These are phyloP conservation scores for Tricholoma hemisulphureum DNA, from an alignment of 768 basidiomycete species.

Conservation along the genomic window DNA sequence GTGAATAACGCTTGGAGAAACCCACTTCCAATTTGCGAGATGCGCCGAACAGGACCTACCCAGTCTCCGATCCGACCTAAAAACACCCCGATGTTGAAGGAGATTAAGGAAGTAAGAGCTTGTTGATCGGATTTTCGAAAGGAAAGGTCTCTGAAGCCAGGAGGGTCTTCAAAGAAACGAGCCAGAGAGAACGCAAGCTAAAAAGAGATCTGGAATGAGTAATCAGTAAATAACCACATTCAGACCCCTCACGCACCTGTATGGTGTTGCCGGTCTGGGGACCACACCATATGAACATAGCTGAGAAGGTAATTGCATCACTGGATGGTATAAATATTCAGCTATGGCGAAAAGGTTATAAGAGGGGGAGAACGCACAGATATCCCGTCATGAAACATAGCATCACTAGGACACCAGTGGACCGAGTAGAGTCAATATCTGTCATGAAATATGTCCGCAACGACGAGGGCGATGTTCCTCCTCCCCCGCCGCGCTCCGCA, in stretches of 20 bases:
- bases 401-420: slow-evolving; percentile 52
- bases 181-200: slow-evolving; percentile 82
- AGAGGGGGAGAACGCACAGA: slow-evolving; percentile 47
- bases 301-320: slow-evolving; percentile 71
- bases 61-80: slow-evolving; percentile 80
- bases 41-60: slow-evolving; percentile 67
- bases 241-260: slow-evolving; percentile 43
- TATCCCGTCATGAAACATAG: slow-evolving; percentile 82
- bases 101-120: slow-evolving; percentile 70
- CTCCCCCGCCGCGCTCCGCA: not conserved
- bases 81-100: slow-evolving; percentile 75
- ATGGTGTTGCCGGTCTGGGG: slow-evolving; percentile 81
- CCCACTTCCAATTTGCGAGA: slow-evolving; percentile 68
- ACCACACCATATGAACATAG: slow-evolving; percentile 81
- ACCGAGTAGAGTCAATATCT: slow-evolving; percentile 51
- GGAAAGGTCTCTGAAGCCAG: slow-evolving; percentile 44
- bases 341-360: not conserved
- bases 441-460: slow-evolving; percentile 36
- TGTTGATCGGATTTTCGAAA: slow-evolving; percentile 85
- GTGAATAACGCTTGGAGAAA: slow-evolving; percentile 75
- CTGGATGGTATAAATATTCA: slow-evolving; percentile 30
- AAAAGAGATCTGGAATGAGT: slow-evolving; percentile 4
- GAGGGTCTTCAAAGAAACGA: slow-evolving; percentile 60
- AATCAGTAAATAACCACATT: not conserved
- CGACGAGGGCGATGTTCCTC: slow-evolving; percentile 15